phyloP scores from a whole-genome alignment of 768 basidiomycete genomes.

The Neoboletus brunneissimus region DNA sequence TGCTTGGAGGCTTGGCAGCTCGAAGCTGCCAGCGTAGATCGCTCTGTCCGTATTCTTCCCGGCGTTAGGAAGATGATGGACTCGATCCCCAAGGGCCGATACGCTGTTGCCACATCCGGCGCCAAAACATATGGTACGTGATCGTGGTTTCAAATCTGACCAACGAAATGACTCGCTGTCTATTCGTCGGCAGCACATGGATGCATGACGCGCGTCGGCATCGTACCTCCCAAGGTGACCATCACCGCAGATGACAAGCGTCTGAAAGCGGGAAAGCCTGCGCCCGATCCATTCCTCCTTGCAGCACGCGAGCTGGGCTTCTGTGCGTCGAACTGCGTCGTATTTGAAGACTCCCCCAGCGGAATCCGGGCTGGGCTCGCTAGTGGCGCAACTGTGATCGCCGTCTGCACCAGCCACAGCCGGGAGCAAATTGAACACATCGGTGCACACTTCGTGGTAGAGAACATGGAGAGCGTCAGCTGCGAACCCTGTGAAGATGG shows the following conservation, averaged over 20 bases:
- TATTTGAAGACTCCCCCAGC: constrained; percentile 72
- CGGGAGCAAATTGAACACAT: constrained; percentile 51
- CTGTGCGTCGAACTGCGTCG: constrained; percentile 59
- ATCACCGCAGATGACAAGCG: constrained; percentile 78
- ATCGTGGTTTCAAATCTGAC: neutral
- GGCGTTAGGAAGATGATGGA: constrained; percentile 65
- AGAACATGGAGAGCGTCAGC: constrained; percentile 49
- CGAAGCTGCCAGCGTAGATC: constrained; percentile 55
- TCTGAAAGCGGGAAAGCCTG: constrained; percentile 62
- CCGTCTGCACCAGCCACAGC: constrained; percentile 71
- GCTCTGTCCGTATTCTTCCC: constrained; percentile 67
- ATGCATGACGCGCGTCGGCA: constrained; percentile 70
- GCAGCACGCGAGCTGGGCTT: constrained; percentile 58
- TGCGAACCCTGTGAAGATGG: constrained; percentile 42
- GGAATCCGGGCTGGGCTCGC: constrained; percentile 70
- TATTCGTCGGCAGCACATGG: constrained; percentile 44
- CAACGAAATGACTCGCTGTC: neutral
- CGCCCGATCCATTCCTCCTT: constrained; percentile 62
- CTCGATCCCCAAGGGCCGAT: constrained; percentile 62
- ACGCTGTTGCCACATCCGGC: constrained; percentile 72
- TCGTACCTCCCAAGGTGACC: constrained; percentile 62
- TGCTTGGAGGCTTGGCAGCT: constrained; percentile 49
- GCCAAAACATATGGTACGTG: constrained; percentile 64
- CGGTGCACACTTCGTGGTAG: constrained; percentile 55
- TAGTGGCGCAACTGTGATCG: constrained; percentile 69